A percentile compares a stretch with the other conserved stretches of the same genome.
Evolutionary conservation across 1,284 basidiomycete genomes (phyloP).

Genomic region (Moesziomyces sp.): DNA sequence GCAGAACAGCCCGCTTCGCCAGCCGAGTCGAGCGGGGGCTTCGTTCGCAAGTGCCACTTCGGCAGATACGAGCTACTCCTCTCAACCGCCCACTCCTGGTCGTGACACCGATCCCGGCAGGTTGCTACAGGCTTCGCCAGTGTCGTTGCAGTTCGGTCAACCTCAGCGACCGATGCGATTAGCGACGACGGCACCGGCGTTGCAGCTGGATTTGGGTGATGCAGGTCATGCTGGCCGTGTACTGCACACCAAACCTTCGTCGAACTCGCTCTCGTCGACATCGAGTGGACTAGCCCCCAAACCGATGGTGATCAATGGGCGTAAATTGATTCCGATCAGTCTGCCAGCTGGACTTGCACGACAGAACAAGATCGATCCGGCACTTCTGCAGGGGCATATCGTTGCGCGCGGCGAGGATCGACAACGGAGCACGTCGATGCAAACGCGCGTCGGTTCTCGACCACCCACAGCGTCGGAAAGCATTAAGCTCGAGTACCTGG

Average conservation of each 20-base stretch:
- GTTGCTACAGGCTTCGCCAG: constrained; percentile 26
- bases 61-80: constrained; percentile 36
- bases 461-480: constrained; percentile 25
- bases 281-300: constrained; percentile 24
- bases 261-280: constrained; percentile 29
- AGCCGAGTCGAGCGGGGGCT: constrained; percentile 6
- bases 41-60: constrained; percentile 26
- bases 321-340: constrained; percentile 44
- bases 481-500: constrained; percentile 48
- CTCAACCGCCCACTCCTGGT: constrained; percentile 28
- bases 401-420: constrained; percentile 1
- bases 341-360: constrained; percentile 35
- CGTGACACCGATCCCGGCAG: not conserved
- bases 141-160: constrained; percentile 16
- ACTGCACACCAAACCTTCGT: constrained; percentile 31
- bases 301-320: constrained; percentile 34
- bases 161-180: not conserved
- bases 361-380: constrained; percentile 25
- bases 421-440: constrained; percentile 20
- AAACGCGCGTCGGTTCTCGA: constrained; percentile 8
- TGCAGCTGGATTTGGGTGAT: constrained; percentile 16
- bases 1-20: constrained; percentile 28
- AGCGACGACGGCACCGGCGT: constrained; percentile 2
- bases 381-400: constrained; percentile 20
- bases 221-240: not conserved